Evolutionary conservation across 1,139 yeast genomes (phyloP), one percentile per base, ranked within the genome.

Genomic region (Diutina neorugosa): DNA sequence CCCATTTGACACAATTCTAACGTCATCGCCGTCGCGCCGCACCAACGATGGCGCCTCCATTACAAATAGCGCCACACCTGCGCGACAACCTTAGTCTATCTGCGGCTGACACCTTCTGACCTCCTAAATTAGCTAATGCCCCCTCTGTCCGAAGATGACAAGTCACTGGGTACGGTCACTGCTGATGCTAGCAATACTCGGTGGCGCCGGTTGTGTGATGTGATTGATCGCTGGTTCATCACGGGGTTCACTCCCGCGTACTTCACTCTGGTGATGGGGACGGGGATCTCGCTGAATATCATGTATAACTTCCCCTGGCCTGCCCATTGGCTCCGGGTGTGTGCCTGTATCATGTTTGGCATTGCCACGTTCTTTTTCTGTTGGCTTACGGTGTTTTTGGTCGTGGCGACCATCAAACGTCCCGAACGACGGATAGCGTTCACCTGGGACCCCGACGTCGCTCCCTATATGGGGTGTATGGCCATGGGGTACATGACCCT

Each of bases 251-350:
- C 73, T 21, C 86, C 88, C 1, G 73, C 73, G 1, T 83, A 82
- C 76, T 88, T 84, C 65, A 84, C 86, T 42, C 73, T 81, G 51
- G 76, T 82, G n/a, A 89, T 89, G 96, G 96, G 95, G 2, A 78
- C 85, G 0, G 96, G 96, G 1, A 86, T 88, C 50, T 70, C 87
- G 1, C 70, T 86, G 4, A 65, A 77, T 44, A 69, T 86, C 8
- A 68, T 88, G 52, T 77, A 81, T 65, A 64, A 69, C 37, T 88
- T 84, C 63, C 90, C 96, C 0, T 86, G 80, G 62, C 74, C 73
- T 1, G 76, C 82, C 0, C 64, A 67, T 51, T 81, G 94, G 94
- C 70, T 87, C 31, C 61, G 71, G 50, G 65, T 78, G 2, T 71
- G 82, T 53, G 84, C 86, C 1, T 70, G 78, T 54, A 74, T 84